phyloP scores from a whole-genome alignment of 495 filamentous ascomycete genomes.

The Neurospora africana region DNA sequence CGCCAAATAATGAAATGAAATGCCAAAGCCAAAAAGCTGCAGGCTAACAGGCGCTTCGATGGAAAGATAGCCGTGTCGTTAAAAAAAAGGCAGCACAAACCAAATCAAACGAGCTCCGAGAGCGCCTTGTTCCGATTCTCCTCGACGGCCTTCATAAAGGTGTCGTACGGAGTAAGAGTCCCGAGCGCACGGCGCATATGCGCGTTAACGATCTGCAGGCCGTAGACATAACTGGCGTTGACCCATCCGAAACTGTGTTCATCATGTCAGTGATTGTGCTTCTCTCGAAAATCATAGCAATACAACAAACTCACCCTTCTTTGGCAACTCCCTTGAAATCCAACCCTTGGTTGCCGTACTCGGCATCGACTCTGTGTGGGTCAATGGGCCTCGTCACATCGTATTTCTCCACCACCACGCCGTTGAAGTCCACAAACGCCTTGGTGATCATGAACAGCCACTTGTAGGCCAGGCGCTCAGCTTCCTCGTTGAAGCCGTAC shows the following conservation, averaged over 20 bases:
- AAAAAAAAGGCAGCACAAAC: not conserved
- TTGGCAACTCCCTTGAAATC: slow-evolving; percentile 90
- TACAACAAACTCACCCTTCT: slow-evolving; percentile 66
- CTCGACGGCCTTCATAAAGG: slow-evolving; percentile 48
- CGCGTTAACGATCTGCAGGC: slow-evolving; percentile 69
- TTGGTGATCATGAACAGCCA: slow-evolving; percentile 98
- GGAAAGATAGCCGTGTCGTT: not conserved
- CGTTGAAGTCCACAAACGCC: slow-evolving; percentile 94
- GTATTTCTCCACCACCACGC: slow-evolving; percentile 97
- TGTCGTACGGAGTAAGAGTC: slow-evolving; percentile 71
- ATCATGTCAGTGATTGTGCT: slow-evolving; percentile 15
- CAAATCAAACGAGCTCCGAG: slow-evolving; percentile 23
- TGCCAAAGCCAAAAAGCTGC: not conserved
- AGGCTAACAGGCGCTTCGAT: not conserved
- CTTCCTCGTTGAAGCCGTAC: slow-evolving; percentile 84
- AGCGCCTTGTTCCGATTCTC: slow-evolving; percentile 33
- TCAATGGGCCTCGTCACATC: slow-evolving; percentile 83
- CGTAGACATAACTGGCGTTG: slow-evolving; percentile 91
- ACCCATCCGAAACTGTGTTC: slow-evolving; percentile 86
- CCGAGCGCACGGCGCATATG: slow-evolving; percentile 81
- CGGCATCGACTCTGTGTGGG: slow-evolving; percentile 85
- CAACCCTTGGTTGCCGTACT: slow-evolving; percentile 92
- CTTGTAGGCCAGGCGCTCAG: slow-evolving; percentile 78
- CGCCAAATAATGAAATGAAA: not conserved
- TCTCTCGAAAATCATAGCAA: slow-evolving; percentile 1